These are phyloP conservation scores for Amanita rubescens DNA, from an alignment of 768 basidiomycete species.

Conservation along the genomic window DNA sequence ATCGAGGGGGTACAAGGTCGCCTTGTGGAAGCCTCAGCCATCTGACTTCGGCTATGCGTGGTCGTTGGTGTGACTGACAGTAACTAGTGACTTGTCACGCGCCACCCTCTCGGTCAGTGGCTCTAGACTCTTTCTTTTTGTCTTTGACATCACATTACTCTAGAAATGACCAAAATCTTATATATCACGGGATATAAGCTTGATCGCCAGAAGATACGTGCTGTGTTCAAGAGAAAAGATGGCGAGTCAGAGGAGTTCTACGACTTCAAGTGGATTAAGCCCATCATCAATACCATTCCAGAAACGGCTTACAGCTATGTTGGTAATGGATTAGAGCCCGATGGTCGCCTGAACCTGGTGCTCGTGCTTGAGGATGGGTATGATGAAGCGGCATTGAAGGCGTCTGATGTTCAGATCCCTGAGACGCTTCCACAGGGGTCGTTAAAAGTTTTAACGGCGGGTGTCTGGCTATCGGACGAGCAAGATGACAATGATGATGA, in stretches of 20 bases:
- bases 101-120: too few species aligned
- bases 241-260: slow-evolving; percentile 10
- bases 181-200: slow-evolving; percentile 12
- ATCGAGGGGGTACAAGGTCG: too few species aligned
- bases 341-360: too few species aligned
- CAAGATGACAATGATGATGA: slow-evolving; percentile 5
- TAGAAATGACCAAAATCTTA: slow-evolving; percentile 7
- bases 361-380: too few species aligned
- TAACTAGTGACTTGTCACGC: too few species aligned
- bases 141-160: slow-evolving; percentile 8
- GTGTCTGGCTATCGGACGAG: slow-evolving; percentile 5
- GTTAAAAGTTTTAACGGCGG: slow-evolving; percentile 4
- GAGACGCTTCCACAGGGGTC: slow-evolving; percentile 1
- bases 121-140: slow-evolving; percentile 7
- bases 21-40: too few species aligned
- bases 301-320: slow-evolving; percentile 13
- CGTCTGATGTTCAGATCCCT: too few species aligned
- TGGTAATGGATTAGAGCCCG: too few species aligned
- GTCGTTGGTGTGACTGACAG: too few species aligned
- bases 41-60: too few species aligned
- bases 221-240: slow-evolving; percentile 8
- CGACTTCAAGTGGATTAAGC: slow-evolving; percentile 9
- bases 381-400: too few species aligned
- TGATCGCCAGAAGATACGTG: slow-evolving; percentile 11
- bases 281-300: slow-evolving; percentile 10